Percentiles rank a stretch among this genome's conserved stretches.
phyloP scores from a whole-genome alignment of 352 stramenopile species.

The Aphanomyces cochlioides region DNA sequence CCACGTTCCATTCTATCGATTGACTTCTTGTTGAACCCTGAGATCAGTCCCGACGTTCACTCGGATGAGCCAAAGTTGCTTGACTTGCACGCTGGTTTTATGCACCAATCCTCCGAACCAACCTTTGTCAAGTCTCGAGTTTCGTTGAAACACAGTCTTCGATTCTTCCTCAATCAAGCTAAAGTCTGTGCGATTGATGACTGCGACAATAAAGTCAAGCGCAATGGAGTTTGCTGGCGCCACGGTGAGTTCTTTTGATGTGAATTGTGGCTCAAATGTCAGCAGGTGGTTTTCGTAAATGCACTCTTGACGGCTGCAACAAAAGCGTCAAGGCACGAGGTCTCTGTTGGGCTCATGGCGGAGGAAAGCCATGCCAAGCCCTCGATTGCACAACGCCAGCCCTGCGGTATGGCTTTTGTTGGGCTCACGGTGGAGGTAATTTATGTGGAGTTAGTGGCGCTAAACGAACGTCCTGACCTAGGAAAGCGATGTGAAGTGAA shows the following conservation, averaged over 20 bases:
- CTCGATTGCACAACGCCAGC: constrained; percentile 64
- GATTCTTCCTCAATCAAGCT: too few species aligned
- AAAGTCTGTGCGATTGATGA: too few species aligned
- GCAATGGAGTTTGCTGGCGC: too few species aligned
- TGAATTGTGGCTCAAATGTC: constrained; percentile 30
- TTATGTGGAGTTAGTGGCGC: constrained; percentile 9
- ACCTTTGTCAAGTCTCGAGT: too few species aligned
- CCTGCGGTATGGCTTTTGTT: constrained; percentile 73
- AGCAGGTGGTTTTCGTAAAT: constrained; percentile 70
- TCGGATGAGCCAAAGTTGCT: too few species aligned
- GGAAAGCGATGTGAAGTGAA: constrained; percentile 48
- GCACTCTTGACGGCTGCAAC: constrained; percentile 53
- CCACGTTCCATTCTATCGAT: too few species aligned
- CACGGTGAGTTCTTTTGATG: background rate
- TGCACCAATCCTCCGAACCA: too few species aligned
- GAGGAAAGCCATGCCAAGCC: constrained; percentile 59
- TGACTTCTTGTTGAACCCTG: too few species aligned
- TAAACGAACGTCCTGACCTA: constrained; percentile 20
- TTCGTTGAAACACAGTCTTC: too few species aligned
- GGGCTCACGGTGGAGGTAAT: constrained; percentile 71
- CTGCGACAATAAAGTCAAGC: too few species aligned
- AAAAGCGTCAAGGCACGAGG: constrained; percentile 73
- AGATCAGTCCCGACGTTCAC: too few species aligned
- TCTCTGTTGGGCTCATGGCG: constrained; percentile 75
- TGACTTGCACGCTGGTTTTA: too few species aligned